Percentiles rank a stretch among this genome's conserved stretches.
phyloP scores from a whole-genome alignment of 257 asterid genomes.

The Lithospermum erythrorhizon region DNA sequence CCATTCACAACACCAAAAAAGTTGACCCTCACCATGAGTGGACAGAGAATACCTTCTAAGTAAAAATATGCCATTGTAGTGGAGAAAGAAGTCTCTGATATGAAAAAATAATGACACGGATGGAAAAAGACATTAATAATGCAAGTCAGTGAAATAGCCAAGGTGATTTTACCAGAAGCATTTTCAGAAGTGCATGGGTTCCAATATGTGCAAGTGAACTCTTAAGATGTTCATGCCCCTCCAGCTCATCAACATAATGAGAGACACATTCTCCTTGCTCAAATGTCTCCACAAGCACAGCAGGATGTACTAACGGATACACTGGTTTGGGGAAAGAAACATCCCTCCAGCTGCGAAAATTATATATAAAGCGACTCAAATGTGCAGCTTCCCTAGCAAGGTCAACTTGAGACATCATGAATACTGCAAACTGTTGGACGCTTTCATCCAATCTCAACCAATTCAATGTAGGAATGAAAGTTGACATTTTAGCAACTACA shows the following conservation, averaged over 20 bases:
- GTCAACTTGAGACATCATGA: slow-evolving; percentile 92
- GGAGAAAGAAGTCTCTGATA: neutral
- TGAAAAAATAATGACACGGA: too few relatives aligned
- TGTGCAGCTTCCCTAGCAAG: slow-evolving; percentile 88
- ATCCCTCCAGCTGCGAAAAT: slow-evolving; percentile 77
- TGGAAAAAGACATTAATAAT: neutral
- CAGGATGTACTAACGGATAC: slow-evolving; percentile 83
- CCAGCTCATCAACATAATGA: slow-evolving; percentile 48
- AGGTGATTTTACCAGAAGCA: slow-evolving; percentile 56
- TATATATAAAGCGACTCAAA: slow-evolving; percentile 74
- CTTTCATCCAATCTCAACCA: slow-evolving; percentile 93
- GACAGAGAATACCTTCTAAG: too few relatives aligned
- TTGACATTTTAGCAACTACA: slow-evolving; percentile 56
- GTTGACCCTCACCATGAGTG: neutral
- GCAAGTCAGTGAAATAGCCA: neutral
- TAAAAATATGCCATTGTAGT: neutral
- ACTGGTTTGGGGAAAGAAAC: slow-evolving; percentile 89
- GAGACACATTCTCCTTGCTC: slow-evolving; percentile 84
- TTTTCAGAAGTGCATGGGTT: slow-evolving; percentile 80
- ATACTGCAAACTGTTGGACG: slow-evolving; percentile 70
- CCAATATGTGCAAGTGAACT: slow-evolving; percentile 81
- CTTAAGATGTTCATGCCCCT: slow-evolving; percentile 59
- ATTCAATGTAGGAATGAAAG: slow-evolving; percentile 45
- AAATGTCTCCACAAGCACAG: slow-evolving; percentile 83
- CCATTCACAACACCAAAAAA: neutral